Conservation (phyloP, 352 stramenopile species). For the Pythium oligandrum region DNA sequence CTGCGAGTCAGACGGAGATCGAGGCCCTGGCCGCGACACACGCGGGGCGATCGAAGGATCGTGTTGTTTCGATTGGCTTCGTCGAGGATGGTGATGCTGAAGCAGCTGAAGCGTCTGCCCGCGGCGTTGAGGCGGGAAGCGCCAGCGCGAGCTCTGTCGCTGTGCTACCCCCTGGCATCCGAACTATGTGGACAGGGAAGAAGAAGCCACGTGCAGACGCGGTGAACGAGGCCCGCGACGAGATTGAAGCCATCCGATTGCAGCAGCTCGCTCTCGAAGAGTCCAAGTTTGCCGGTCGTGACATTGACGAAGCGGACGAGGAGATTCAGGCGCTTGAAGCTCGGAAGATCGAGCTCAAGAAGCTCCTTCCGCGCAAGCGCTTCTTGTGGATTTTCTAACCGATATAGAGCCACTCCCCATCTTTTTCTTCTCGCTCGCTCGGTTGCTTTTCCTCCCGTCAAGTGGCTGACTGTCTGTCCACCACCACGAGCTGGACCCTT, state of each 20-base stretch:
- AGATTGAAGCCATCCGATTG: constrained; percentile 56
- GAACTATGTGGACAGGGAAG: constrained; percentile 47
- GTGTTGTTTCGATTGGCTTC: constrained; percentile 57
- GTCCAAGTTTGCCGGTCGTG: constrained; percentile 67
- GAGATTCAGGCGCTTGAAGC: constrained; percentile 64
- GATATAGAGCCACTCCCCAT: neutral
- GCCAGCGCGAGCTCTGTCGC: constrained; percentile 15
- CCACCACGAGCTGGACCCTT: too few species aligned
- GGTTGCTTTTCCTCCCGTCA: too few species aligned
- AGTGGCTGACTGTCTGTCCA: too few species aligned
- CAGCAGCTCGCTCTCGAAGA: constrained; percentile 60
- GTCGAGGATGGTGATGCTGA: constrained; percentile 35
- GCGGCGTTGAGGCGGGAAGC: constrained; percentile 18
- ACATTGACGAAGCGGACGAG: constrained; percentile 78
- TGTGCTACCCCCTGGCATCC: constrained; percentile 38
- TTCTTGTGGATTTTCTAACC: constrained; percentile 80
- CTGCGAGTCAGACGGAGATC: constrained; percentile 60
- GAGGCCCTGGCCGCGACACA: constrained; percentile 47
- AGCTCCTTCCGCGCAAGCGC: constrained; percentile 64
- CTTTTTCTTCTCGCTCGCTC: too few species aligned
- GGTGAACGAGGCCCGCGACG: constrained; percentile 28
- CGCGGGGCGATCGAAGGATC: constrained; percentile 32
- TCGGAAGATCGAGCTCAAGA: constrained; percentile 64
- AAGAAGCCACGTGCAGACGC: constrained; percentile 9
- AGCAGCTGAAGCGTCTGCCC: constrained; percentile 1